These are phyloP conservation scores for Neoascochyta sp. DNA, from an alignment of 2,329 filamentous ascomycete genomes.

Conservation along the genomic window DNA sequence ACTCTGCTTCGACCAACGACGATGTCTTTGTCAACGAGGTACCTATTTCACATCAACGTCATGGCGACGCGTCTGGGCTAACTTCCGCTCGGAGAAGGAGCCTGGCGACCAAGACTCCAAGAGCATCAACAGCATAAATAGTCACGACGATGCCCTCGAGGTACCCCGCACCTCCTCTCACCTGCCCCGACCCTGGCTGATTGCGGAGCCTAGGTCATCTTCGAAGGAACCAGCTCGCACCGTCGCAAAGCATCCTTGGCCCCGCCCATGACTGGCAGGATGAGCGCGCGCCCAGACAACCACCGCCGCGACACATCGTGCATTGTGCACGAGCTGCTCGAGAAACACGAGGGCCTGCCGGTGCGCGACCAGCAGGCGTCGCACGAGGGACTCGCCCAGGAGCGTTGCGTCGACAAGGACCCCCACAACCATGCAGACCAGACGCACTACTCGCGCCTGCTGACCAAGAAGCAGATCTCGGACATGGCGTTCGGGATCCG, in stretches of 20 bases:
- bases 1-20: too few relatives aligned
- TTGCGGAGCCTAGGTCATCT: constrained; percentile 49
- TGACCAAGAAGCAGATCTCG: constrained; percentile 90
- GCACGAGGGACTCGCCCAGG: constrained; percentile 34
- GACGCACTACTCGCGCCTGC: constrained; percentile 61
- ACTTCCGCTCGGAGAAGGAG: constrained; percentile 36
- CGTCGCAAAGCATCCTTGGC: constrained; percentile 61
- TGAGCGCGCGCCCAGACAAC: constrained; percentile 35
- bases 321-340: constrained; percentile 59
- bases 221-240: constrained; percentile 50
- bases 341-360: constrained; percentile 40
- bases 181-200: constrained; percentile 4
- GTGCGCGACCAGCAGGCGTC: constrained; percentile 21
- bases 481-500: constrained; percentile 97
- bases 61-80: constrained; percentile 24
- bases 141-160: constrained; percentile 43
- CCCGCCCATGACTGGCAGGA: constrained; percentile 24
- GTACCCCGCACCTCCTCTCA: constrained; percentile 18
- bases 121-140: constrained; percentile 26
- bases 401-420: constrained; percentile 44
- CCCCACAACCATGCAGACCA: constrained; percentile 33
- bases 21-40: constrained; percentile 27
- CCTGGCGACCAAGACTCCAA: constrained; percentile 24
- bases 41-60: constrained; percentile 16
- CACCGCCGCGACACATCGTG: constrained; percentile 50